phyloP scores from a whole-genome alignment of 1,284 basidiomycete species.

The Leccinum pachyderme region DNA sequence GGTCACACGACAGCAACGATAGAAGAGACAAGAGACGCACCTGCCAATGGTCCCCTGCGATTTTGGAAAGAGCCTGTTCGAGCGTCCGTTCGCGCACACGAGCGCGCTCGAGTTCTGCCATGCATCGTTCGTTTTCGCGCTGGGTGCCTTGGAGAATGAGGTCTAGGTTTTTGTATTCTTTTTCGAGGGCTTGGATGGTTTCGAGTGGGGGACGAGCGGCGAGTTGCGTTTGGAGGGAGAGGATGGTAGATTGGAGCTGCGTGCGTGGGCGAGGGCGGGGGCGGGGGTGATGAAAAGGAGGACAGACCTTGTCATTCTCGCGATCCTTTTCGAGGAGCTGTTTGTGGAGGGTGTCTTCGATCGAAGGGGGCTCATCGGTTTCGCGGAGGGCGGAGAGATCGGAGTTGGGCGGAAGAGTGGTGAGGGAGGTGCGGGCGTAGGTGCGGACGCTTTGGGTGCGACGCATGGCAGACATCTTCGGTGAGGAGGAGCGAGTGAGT shows the following conservation, averaged over 20 bases:
- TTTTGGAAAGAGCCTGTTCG: slow-evolving; percentile 62
- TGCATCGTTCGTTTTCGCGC: slow-evolving; percentile 73
- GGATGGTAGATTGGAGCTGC: slow-evolving; percentile 60
- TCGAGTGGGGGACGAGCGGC: slow-evolving; percentile 64
- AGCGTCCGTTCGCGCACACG: slow-evolving; percentile 64
- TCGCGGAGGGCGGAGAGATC: slow-evolving; percentile 64
- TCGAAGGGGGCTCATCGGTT: slow-evolving; percentile 46
- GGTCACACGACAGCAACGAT: neutral
- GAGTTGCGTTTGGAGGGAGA: slow-evolving; percentile 60
- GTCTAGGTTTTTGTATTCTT: slow-evolving; percentile 70
- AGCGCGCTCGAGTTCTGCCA: slow-evolving; percentile 72
- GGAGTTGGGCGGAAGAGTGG: slow-evolving; percentile 35
- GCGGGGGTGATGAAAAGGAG: neutral
- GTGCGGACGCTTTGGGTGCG: slow-evolving; percentile 57
- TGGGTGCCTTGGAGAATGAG: slow-evolving; percentile 72
- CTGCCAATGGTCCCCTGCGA: slow-evolving; percentile 78
- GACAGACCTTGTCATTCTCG: slow-evolving; percentile 62
- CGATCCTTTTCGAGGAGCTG: slow-evolving; percentile 69
- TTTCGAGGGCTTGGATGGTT: slow-evolving; percentile 57
- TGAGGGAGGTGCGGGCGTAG: slow-evolving; percentile 47
- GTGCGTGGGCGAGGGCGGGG: neutral
- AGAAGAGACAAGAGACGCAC: slow-evolving; percentile 30
- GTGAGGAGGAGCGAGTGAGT: neutral
- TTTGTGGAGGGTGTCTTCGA: slow-evolving; percentile 57
- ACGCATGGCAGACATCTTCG: slow-evolving; percentile 38